Evolutionary conservation across 2,329 filamentous ascomycete species (phyloP), one percentile per base, ranked within the genome.

Genomic region (Coniochaeta sp.): DNA sequence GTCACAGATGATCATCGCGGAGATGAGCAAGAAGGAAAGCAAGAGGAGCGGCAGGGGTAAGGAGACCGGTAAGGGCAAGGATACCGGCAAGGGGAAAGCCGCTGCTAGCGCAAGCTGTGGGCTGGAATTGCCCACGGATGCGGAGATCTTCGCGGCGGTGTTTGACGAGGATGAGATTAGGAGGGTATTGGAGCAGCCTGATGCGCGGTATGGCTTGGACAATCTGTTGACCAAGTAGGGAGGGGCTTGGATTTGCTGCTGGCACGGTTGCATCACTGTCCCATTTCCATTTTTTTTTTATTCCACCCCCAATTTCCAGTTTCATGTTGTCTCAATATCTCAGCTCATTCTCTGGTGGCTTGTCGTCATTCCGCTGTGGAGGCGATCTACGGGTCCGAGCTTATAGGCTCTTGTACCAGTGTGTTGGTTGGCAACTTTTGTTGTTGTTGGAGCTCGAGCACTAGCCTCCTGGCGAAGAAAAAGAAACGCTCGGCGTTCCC

Each of bases 141-240:
- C 79, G 60, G 74, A 79, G 26, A 81, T 85, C 59, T 87, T 86
- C 64, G 71, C 76, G 60, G 72, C 75, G 14, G 76, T 84, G 47
- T 87, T 87, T 64, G 74, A 77, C 62, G 65, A 72, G 34, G 69
- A 67, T 6, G 81, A 83, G 69, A 77, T 86, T 62, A 74, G 79
- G 60, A 72, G 76, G 58, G 76, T 82, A 26, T 71, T 83, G 60
- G 77, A 74, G 58, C 75, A 78, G 61, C 80, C 79, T 17, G 82
- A 86, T 62, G 81, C 81, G 31, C 77, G 82, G 62, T 84, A 81
- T 64, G 79, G 76, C 19, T 73, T 85, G 50, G 77, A 77, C 58
- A 84, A 81, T 73, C 75, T 84, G 58, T 80, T 80, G 57, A 73
- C 69, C 58, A 34, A 60, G 31, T 62, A 44, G 34, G 54, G 28